Evolutionary conservation across 768 basidiomycete species (phyloP).

Genomic region (Boletus sp.): DNA sequence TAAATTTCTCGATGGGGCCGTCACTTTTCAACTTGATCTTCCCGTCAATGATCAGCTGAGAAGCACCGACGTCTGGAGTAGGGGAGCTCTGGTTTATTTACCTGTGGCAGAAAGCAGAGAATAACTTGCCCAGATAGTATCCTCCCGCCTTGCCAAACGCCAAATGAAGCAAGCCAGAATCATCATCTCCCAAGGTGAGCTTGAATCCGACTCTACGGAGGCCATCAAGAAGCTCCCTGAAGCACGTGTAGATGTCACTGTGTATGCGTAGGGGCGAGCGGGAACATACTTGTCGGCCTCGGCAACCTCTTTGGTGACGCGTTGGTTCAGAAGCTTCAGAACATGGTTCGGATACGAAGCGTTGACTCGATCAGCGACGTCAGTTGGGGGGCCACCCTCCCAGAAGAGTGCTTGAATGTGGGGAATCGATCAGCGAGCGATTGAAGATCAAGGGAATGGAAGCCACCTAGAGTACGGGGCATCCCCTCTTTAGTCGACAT

Average conservation of each 20-base stretch:
- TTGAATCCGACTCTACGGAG: slow-evolving; percentile 58
- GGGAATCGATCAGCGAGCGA: neutral
- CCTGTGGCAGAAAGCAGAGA: neutral
- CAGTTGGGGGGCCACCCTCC: slow-evolving; percentile 45
- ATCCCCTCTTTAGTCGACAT: slow-evolving; percentile 44
- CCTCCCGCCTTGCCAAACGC: slow-evolving; percentile 53
- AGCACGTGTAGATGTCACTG: neutral
- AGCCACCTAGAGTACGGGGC: slow-evolving; percentile 21
- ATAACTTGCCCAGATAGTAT: slow-evolving; percentile 57
- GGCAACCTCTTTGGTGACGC: slow-evolving; percentile 42
- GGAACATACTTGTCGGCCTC: slow-evolving; percentile 50
- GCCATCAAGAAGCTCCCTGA: slow-evolving; percentile 52
- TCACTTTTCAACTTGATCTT: slow-evolving; percentile 43
- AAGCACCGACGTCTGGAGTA: slow-evolving; percentile 37
- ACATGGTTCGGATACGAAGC: slow-evolving; percentile 43
- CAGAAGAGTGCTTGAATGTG: slow-evolving; percentile 33
- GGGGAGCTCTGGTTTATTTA: neutral
- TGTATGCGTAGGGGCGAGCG: neutral
- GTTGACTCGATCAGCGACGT: slow-evolving; percentile 52
- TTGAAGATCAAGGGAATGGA: slow-evolving; percentile 12
- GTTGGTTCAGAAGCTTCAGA: slow-evolving; percentile 31
- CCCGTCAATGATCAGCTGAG: slow-evolving; percentile 41
- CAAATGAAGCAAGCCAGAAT: slow-evolving; percentile 47
- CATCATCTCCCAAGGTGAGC: slow-evolving; percentile 47
- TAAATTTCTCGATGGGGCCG: slow-evolving; percentile 34